phyloP scores from a whole-genome alignment of 208 protist species.

The Crithidia brevicula region DNA sequence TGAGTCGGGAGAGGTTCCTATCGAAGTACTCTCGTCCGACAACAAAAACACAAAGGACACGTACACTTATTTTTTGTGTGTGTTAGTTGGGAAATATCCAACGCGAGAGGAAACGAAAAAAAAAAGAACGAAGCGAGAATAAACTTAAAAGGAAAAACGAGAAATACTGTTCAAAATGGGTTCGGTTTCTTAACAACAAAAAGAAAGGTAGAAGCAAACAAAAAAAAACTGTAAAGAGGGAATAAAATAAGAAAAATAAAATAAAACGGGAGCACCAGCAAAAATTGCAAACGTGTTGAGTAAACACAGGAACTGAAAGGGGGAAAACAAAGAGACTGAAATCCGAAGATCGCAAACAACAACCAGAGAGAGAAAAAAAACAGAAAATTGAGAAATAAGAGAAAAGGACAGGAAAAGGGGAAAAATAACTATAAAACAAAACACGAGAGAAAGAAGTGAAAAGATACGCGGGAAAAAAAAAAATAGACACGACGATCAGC shows the following conservation, averaged over 20 bases:
- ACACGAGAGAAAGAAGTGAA: background rate
- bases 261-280: constrained; percentile 10
- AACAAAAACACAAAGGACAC: background rate
- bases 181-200: constrained; percentile 1
- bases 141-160: constrained; percentile 6
- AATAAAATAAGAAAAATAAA: constrained; percentile 5
- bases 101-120: constrained; percentile 1
- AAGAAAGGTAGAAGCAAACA: background rate
- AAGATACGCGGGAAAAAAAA: constrained; percentile 4
- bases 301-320: constrained; percentile 14
- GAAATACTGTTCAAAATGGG: constrained; percentile 6
- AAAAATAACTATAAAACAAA: constrained; percentile 10
- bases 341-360: background rate
- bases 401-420: constrained; percentile 1
- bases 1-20: constrained; percentile 11
- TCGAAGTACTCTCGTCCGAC: constrained; percentile 8
- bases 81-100: constrained; percentile 4
- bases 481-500: constrained; percentile 2
- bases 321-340: background rate
- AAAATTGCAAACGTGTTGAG: constrained; percentile 15
- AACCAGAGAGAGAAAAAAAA: background rate
- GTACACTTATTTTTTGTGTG: background rate
- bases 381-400: constrained; percentile 5
- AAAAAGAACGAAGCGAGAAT: background rate
- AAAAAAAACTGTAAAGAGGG: background rate